Conservation (phyloP, 2,329 filamentous ascomycete species). For the Cytospora chrysosperma region DNA sequence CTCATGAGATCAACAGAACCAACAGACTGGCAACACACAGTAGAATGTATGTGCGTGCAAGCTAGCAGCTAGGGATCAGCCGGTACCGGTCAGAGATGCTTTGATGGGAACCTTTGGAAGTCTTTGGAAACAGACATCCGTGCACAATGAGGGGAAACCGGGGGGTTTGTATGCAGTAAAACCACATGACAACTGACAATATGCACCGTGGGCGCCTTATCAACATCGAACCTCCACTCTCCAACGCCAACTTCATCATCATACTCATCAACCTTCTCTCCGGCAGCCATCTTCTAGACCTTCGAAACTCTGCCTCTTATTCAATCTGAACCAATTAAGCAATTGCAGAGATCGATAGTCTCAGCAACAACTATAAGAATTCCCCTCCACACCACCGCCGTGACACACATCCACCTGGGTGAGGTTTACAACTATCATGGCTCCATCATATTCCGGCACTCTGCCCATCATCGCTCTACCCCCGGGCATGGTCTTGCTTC, state of each 20-base stretch:
- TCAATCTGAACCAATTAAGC: background rate
- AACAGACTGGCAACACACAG: too few relatives aligned
- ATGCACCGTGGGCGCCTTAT: too few relatives aligned
- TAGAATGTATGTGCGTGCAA: too few relatives aligned
- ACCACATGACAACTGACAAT: too few relatives aligned
- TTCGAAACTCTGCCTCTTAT: background rate
- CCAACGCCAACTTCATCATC: background rate
- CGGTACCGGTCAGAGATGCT: too few relatives aligned
- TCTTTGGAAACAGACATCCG: background rate
- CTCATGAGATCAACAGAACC: too few relatives aligned
- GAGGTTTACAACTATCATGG: slow-evolving; percentile 28
- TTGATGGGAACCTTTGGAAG: too few relatives aligned
- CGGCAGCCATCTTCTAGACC: background rate
- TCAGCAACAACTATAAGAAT: background rate
- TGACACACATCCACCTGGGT: background rate
- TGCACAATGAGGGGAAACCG: background rate
- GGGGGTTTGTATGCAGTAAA: background rate
- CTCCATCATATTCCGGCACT: slow-evolving; percentile 41
- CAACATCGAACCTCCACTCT: too few relatives aligned
- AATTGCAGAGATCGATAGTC: background rate
- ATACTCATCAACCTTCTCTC: background rate
- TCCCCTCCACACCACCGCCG: background rate
- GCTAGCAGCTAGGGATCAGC: too few relatives aligned
- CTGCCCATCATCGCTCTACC: slow-evolving; percentile 82
- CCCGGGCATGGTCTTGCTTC: slow-evolving; percentile 77